Conservation (phyloP, 140 eudicot genomes). For the Ambrosia hybrid region DNA sequence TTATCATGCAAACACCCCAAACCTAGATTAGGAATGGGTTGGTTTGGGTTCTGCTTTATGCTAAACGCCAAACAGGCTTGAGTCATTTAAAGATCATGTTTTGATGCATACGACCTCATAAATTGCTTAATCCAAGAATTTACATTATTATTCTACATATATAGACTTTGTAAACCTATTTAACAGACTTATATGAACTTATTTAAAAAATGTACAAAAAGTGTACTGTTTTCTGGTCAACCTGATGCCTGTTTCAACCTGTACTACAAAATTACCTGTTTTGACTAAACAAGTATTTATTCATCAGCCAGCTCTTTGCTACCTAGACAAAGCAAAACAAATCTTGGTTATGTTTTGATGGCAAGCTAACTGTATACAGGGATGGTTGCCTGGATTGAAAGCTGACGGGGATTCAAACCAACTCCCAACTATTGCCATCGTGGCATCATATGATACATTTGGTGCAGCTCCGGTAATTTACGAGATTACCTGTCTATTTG, state of each 20-base stretch:
- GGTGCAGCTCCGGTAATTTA: constrained; percentile 95
- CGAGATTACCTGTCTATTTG: constrained; percentile 9
- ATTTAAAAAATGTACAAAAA: not conserved
- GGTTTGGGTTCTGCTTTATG: not conserved
- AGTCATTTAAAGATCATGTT: not conserved
- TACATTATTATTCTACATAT: not conserved
- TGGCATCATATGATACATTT: constrained; percentile 98
- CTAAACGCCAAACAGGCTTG: not conserved
- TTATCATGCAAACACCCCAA: too few relatives aligned
- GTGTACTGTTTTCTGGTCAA: not conserved
- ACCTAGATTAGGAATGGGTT: not conserved
- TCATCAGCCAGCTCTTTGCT: not conserved
- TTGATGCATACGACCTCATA: not conserved
- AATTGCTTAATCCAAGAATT: not conserved
- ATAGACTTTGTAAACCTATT: not conserved
- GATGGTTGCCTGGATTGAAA: constrained; percentile 95
- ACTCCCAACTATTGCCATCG: constrained; percentile 96
- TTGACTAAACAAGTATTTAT: not conserved
- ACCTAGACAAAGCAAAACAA: constrained; percentile 3
- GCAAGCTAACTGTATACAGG: constrained; percentile 44
- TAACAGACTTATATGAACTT: not conserved
- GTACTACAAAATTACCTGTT: not conserved
- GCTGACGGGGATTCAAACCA: constrained; percentile 83
- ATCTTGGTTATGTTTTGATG: constrained; percentile 9
- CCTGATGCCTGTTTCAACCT: not conserved